Evolutionary conservation across 345 rosid species (phyloP).

Genomic region (Bruguiera gymnorhiza): DNA sequence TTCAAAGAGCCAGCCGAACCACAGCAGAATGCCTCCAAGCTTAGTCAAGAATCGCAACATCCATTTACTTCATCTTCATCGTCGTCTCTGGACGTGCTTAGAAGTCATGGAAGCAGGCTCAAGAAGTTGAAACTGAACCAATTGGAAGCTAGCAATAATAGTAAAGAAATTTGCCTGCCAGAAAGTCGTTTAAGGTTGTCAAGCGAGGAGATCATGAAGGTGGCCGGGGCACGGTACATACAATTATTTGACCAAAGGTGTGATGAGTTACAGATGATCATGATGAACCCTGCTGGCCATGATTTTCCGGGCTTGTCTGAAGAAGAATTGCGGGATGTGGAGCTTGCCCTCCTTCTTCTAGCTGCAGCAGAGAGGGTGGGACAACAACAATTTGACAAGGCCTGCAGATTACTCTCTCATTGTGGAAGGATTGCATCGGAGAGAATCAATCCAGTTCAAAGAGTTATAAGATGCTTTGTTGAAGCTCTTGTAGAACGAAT

Average conservation of each 20-base stretch:
- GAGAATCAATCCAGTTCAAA: constrained; percentile 40
- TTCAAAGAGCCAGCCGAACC: constrained; percentile 17
- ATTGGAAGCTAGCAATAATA: neutral
- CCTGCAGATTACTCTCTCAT: constrained; percentile 40
- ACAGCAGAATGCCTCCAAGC: constrained; percentile 10
- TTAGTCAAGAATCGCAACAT: neutral
- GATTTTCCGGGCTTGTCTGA: constrained; percentile 45
- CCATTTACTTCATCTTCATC: constrained; percentile 13
- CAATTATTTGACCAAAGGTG: constrained; percentile 38
- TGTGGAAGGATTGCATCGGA: constrained; percentile 46
- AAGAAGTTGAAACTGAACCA: constrained; percentile 27
- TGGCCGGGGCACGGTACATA: constrained; percentile 45
- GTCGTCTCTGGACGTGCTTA: constrained; percentile 42
- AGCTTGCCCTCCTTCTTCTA: constrained; percentile 46
- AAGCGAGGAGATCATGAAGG: constrained; percentile 44
- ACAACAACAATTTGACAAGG: constrained; percentile 42
- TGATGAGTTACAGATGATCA: constrained; percentile 37
- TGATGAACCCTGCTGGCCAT: constrained; percentile 44
- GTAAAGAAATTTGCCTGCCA: neutral
- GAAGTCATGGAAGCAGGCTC: constrained; percentile 32
- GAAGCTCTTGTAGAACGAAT: constrained; percentile 47
- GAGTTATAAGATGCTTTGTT: constrained; percentile 38
- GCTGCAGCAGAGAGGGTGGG: constrained; percentile 60
- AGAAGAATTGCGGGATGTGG: constrained; percentile 50
- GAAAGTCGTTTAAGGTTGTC: constrained; percentile 25